Conservation (phyloP, 192 early-diverging fungal species). For the Rhizophagus sp. region DNA sequence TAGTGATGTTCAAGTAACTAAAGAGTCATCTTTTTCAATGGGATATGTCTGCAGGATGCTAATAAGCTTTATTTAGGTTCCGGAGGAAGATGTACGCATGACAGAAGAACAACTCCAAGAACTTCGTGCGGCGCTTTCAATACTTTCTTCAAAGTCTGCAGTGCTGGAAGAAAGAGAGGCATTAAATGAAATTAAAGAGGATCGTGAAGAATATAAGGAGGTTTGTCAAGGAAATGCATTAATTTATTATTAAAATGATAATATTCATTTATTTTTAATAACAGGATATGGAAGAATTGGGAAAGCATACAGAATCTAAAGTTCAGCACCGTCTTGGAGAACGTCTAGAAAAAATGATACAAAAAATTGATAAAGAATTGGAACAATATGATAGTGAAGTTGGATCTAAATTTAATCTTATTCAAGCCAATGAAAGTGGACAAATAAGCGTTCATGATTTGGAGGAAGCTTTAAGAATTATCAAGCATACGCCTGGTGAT, state of each 20-base stretch:
- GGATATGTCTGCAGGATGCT: too few species aligned
- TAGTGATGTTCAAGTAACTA: not conserved
- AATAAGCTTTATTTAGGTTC: slow-evolving; percentile 3
- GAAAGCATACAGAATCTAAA: slow-evolving; percentile 54
- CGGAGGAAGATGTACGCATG: slow-evolving; percentile 48
- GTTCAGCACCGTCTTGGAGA: slow-evolving; percentile 58
- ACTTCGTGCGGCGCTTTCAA: slow-evolving; percentile 57
- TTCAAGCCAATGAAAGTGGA: slow-evolving; percentile 67
- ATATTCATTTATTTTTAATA: not conserved
- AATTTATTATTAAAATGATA: not conserved
- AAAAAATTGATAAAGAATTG: slow-evolving; percentile 70
- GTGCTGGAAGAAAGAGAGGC: slow-evolving; percentile 63
- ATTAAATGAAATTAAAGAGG: slow-evolving; percentile 60
- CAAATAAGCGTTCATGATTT: slow-evolving; percentile 67
- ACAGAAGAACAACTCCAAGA: slow-evolving; percentile 58
- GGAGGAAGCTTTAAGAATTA: slow-evolving; percentile 66
- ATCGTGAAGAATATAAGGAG: slow-evolving; percentile 66
- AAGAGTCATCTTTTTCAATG: too few species aligned
- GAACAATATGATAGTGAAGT: slow-evolving; percentile 63
- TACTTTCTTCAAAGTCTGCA: slow-evolving; percentile 57
- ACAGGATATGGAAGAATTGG: slow-evolving; percentile 57
- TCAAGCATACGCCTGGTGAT: slow-evolving; percentile 63
- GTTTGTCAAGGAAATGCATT: not conserved
- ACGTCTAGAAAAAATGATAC: slow-evolving; percentile 81
- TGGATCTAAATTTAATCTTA: slow-evolving; percentile 63